Conservation (phyloP, 176 grass and related monocot species). For the Thinopyrum elongatum region DNA sequence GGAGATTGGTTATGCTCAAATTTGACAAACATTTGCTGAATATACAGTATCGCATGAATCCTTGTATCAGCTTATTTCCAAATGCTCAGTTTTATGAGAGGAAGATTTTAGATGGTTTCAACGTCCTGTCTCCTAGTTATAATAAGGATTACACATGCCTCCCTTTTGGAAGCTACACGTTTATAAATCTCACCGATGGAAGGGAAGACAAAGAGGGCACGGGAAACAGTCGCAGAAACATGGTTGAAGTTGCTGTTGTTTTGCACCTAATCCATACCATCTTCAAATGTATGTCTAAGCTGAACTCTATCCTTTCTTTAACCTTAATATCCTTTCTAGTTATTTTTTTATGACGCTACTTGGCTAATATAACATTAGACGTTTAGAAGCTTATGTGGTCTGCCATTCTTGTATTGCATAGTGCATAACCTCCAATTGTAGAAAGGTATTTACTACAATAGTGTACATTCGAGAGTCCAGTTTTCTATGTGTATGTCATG, state of each 20-base stretch:
- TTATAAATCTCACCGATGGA: slow-evolving; percentile 62
- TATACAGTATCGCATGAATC: slow-evolving; percentile 81
- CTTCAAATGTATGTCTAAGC: slow-evolving; percentile 51
- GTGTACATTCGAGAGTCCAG: neutral
- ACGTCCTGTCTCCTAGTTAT: slow-evolving; percentile 48
- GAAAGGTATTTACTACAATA: neutral
- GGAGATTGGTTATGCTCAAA: slow-evolving; percentile 52
- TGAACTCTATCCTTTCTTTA: neutral
- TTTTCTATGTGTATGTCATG: neutral
- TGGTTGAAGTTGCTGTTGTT: slow-evolving; percentile 72
- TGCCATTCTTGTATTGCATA: neutral
- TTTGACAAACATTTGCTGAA: slow-evolving; percentile 67
- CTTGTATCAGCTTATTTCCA: slow-evolving; percentile 71
- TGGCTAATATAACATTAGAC: neutral
- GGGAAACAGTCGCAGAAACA: slow-evolving; percentile 52
- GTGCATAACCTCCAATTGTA: neutral
- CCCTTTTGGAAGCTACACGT: slow-evolving; percentile 50
- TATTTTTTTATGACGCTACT: neutral
- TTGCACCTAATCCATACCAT: slow-evolving; percentile 48
- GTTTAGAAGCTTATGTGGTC: neutral
- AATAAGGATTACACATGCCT: slow-evolving; percentile 46
- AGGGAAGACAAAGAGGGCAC: slow-evolving; percentile 65
- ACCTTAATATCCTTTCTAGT: neutral
- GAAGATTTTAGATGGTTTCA: slow-evolving; percentile 61
- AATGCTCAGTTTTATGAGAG: slow-evolving; percentile 61